Conservation (phyloP, 192 early-diverging fungal species). For the Podila verticillata region DNA sequence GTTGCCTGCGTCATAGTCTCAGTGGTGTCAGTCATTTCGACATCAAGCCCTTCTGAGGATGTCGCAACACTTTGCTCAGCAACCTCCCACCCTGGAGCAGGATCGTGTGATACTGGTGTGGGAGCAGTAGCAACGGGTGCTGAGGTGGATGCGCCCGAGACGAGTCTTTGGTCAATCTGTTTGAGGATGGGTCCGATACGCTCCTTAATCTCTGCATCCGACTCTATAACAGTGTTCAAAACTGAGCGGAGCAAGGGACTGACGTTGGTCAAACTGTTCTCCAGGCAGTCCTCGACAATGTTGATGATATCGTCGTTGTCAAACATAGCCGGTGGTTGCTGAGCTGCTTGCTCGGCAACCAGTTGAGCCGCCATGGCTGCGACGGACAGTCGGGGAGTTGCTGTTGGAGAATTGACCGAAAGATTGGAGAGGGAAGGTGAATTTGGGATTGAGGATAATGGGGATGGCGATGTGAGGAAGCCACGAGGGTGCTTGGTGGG, state of each 20-base stretch:
- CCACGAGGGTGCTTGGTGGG: not conserved
- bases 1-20: not conserved
- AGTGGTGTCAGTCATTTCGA: not conserved
- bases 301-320: slow-evolving; percentile 45
- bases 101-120: too few species aligned
- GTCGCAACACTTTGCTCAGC: too few species aligned
- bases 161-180: slow-evolving; percentile 38
- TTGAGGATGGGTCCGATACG: slow-evolving; percentile 30
- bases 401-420: slow-evolving; percentile 8
- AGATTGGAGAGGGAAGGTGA: slow-evolving; percentile 8
- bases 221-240: slow-evolving; percentile 44
- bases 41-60: not conserved
- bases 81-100: too few species aligned
- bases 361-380: slow-evolving; percentile 27
- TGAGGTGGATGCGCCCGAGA: not conserved
- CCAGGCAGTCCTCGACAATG: slow-evolving; percentile 41
- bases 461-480: slow-evolving; percentile 7
- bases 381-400: slow-evolving; percentile 17
- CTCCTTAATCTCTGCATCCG: slow-evolving; percentile 39
- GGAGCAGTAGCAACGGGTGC: too few species aligned
- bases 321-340: slow-evolving; percentile 25
- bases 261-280: slow-evolving; percentile 28
- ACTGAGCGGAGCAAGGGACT: slow-evolving; percentile 42
- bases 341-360: slow-evolving; percentile 21
- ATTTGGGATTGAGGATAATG: slow-evolving; percentile 7